Evolutionary conservation across 768 basidiomycete genomes (phyloP), one percentile per base, ranked within the genome.

Genomic region (Thelephora aurantiotincta): DNA sequence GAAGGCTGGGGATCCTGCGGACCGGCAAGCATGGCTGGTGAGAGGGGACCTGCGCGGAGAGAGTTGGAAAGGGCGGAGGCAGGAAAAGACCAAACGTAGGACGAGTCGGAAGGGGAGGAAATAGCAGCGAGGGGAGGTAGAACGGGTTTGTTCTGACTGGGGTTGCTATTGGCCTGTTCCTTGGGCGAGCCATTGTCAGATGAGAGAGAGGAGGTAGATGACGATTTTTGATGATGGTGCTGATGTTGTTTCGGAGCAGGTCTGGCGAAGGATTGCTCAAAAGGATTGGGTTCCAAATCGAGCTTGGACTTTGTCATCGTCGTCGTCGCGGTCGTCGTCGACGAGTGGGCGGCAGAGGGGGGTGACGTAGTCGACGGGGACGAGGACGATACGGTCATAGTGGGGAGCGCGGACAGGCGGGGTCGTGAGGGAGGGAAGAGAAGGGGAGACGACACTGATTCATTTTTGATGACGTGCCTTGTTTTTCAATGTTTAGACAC

Each of bases 21-120:
- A 7, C 86, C 94, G 22, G 88, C 79, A 50, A 96, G 81, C 89
- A 97, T 94, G 47, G 94, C 92, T 26, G 94, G 94, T 5, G 88
- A 91, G 47, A 98, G 80, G 1, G 94, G 94, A 3, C 93, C 94
- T 0, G 92, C 76, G 42, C 94, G 80, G 33, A 98, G 77, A 2
- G 89, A 92, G 63, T 84, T 84, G 37, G 71, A 64, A 44, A 82
- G 66, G 37, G 78, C 71, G 20, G 64, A 60, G 12, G 73, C 63
- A 36, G 74, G 71, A 59, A 79, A 79, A 33, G 69, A 73, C 86
- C 90, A 79, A 48, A 61, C 62, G 50, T 74, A 75, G 19, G 68
- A 61, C 3, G 64, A 64, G 53, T 78, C 80, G 11, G 78, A 70
- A 7, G 80, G 79, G 7, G 85, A 84, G 1, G 82, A 77, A 50